Evolutionary conservation across 2,329 filamentous ascomycete species (phyloP), one percentile per base, ranked within the genome.

Genomic region (Cladosporium halotolerans): DNA sequence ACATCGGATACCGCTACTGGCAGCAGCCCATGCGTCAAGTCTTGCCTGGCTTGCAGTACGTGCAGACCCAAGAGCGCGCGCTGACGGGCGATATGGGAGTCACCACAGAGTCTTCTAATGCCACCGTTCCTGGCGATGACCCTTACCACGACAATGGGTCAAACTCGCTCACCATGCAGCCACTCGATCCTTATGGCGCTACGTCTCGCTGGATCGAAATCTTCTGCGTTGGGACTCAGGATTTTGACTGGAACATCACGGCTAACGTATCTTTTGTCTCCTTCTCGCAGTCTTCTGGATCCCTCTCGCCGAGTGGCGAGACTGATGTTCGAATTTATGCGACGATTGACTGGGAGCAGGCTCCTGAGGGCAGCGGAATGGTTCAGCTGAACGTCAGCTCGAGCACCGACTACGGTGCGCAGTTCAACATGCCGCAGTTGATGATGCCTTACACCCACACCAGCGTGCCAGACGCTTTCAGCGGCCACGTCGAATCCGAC

Each of bases 1-100:
- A 79, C 52, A 68, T 76, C 28, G 75, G 76, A 2, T 77, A 79
- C 67, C 63, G 70, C 62, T 71, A 70, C 58, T 75, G 84, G 84
- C 85, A 88, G 68, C 84, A 88, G 64, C 83, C 85, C 1, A 87
- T 87, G 84, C 75, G 83, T 33, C 85, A 88, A 63, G 78, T 78
- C 0, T 76, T 85, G 1, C 83, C 84, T 0, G 76, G 79, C 7
- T 73, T 86, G 57, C 70, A 76, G 4, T 84, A 80, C 58, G 79
- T 84, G 1, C 80, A 84, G 63, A 74, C 73, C 2, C 69, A 74
- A 1, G 80, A 84, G 49, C 75, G 76, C 10, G 78, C 79, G 4
- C 71, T 86, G 5, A 77, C 80, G 0, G 85, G 85, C 7, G 76
- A 83, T 51, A 72, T 88, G 52, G 82, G 83, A 18, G 72, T 89